phyloP scores from a whole-genome alignment of 2,329 filamentous ascomycete genomes.

The Xylariaceae sp. region DNA sequence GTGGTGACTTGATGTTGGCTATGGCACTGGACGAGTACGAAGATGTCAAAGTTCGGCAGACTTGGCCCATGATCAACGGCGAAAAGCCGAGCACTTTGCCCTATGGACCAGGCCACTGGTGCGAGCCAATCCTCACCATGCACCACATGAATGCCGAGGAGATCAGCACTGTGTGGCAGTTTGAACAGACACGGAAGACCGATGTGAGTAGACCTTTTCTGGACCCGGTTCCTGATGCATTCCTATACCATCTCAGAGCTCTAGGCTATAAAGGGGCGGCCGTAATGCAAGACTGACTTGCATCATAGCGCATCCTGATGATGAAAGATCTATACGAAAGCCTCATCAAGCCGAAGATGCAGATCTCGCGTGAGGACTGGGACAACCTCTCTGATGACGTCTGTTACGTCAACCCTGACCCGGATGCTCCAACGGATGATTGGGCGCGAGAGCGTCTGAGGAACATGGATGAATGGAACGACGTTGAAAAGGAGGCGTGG shows the following conservation, averaged over 20 bases:
- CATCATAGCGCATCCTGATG: conserved; percentile 32
- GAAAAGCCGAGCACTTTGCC: conserved; percentile 46
- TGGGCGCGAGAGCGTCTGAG: conserved; percentile 28
- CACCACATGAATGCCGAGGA: conserved; percentile 47
- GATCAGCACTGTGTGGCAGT: conserved; percentile 44
- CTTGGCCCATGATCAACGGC: conserved; percentile 47
- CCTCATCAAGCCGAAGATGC: conserved; percentile 38
- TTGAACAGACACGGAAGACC: conserved; percentile 40
- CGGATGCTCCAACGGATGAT: conserved; percentile 24
- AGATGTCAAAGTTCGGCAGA: conserved; percentile 33
- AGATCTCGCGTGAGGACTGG: conserved; percentile 38
- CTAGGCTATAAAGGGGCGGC: background rate
- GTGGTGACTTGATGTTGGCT: conserved; percentile 45
- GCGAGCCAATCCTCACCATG: conserved; percentile 50
- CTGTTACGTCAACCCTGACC: conserved; percentile 34
- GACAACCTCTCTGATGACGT: conserved; percentile 44
- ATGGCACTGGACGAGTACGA: conserved; percentile 38
- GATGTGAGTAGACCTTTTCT: conserved; percentile 25
- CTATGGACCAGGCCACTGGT: conserved; percentile 43
- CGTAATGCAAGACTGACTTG: conserved; percentile 1
- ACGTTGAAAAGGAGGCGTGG: conserved; percentile 37
- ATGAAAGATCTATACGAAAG: conserved; percentile 42
- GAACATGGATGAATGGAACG: conserved; percentile 30
- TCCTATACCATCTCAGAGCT: background rate
- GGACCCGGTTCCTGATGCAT: background rate